phyloP scores from a whole-genome alignment of 495 filamentous ascomycete species.

The Usnea hakonensis region DNA sequence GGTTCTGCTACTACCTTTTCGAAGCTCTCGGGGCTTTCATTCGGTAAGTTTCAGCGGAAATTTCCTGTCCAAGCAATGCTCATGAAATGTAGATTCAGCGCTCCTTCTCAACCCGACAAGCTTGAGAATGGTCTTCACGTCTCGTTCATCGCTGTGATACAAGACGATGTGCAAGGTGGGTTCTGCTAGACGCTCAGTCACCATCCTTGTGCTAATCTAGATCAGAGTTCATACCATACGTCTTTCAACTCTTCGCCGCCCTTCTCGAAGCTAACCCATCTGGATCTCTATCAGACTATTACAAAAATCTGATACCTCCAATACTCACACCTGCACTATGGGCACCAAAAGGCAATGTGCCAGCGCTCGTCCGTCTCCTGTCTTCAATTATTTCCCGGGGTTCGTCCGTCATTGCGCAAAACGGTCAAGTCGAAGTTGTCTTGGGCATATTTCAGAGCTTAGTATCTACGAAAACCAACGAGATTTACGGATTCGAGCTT shows the following conservation, averaged over 20 bases:
- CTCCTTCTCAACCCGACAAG: constrained; percentile 57
- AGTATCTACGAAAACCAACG: constrained; percentile 61
- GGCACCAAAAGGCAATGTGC: constrained; percentile 88
- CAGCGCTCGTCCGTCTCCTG: constrained; percentile 79
- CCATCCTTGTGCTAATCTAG: constrained; percentile 17
- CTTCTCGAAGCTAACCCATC: constrained; percentile 77
- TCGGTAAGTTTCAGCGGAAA: constrained; percentile 37
- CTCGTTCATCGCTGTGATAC: constrained; percentile 68
- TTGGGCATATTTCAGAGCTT: constrained; percentile 91
- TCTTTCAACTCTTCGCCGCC: constrained; percentile 90
- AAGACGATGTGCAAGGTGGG: constrained; percentile 70
- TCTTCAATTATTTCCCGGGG: constrained; percentile 73
- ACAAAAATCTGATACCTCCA: constrained; percentile 63
- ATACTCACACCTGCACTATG: constrained; percentile 72
- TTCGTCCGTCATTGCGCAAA: constrained; percentile 58
- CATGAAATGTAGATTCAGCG: constrained; percentile 49
- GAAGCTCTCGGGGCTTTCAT: constrained; percentile 95
- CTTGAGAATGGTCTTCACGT: constrained; percentile 70
- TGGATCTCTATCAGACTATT: constrained; percentile 63
- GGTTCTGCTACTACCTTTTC: constrained; percentile 98
- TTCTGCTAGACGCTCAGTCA: neutral
- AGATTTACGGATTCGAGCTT: constrained; percentile 79
- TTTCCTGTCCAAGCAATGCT: neutral
- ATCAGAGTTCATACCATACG: constrained; percentile 87
- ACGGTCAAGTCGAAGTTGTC: constrained; percentile 70